phyloP scores from a whole-genome alignment of 768 basidiomycete genomes.

The Boletus bicolor region DNA sequence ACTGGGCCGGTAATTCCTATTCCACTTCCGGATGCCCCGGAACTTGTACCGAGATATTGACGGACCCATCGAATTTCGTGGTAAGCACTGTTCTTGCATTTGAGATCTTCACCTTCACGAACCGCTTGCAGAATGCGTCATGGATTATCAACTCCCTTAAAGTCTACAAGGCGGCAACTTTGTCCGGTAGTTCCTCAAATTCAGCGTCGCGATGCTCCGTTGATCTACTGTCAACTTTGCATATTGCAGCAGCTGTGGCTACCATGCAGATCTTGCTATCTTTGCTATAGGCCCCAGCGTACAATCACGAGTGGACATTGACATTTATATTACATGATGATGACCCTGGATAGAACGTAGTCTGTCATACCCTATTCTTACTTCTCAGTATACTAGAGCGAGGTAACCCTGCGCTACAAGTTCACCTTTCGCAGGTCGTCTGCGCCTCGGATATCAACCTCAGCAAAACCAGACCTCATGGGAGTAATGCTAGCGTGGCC shows the following conservation, averaged over 20 bases:
- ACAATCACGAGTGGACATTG: constrained; percentile 1
- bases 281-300: constrained; percentile 13
- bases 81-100: constrained; percentile 38
- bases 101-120: constrained; percentile 3
- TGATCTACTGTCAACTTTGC: constrained; percentile 5
- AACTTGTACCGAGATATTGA: constrained; percentile 59
- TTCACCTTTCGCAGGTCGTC: constrained; percentile 13
- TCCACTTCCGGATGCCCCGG: constrained; percentile 72
- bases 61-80: constrained; percentile 69
- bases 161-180: constrained; percentile 60
- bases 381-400: background rate
- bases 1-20: constrained; percentile 85
- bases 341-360: constrained; percentile 8
- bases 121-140: constrained; percentile 57
- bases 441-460: constrained; percentile 29
- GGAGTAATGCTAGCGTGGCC: constrained; percentile 78
- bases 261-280: constrained; percentile 16
- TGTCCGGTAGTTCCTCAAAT: constrained; percentile 37
- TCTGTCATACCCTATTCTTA: background rate
- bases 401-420: constrained; percentile 45
- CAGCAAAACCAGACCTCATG: constrained; percentile 69
- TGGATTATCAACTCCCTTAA: constrained; percentile 81
- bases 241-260: constrained; percentile 6
- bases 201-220: constrained; percentile 3
- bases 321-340: constrained; percentile 10